Evolutionary conservation across 2,329 filamentous ascomycete genomes (phyloP), one percentile per base, ranked within the genome.

Genomic region (Colletotrichum spinosum): DNA sequence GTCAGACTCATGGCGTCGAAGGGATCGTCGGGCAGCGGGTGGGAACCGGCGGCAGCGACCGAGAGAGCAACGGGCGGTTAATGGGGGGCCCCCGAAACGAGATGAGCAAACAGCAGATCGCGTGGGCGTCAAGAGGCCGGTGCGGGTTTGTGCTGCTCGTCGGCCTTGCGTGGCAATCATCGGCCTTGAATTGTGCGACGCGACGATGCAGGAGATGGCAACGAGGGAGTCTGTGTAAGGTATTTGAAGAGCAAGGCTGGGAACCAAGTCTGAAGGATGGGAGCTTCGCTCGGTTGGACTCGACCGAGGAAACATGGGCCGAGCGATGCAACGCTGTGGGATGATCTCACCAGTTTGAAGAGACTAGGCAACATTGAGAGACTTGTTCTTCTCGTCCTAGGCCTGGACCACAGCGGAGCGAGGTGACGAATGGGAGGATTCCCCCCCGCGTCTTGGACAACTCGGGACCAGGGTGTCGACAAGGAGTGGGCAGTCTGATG

Each of bases 131-230:
- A 25, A 38, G 41, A 33, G 48, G 60, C 41, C 49, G 13, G 25
- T 51, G 44, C 13, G 13, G 41, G 44, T 13, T 13, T 62, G 45
- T 46, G 34, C 35, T 44, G 13, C 37, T 37, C 33, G 17, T 65
- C 60, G 66, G 63, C 55, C 44, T 57, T 25, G 52, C 67, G 67
- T 62, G 45, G 41, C 33, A 69, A 68, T 62, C 49, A 42, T 56
- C 69, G 68, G 68, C 61, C 68, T 50, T 39, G 8, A 67, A 60
- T 70, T 49, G 49, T 46, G 69, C 69, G 69, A 53, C 44, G 44
- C 38, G 57, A 65, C 63, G 63, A 61, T 58, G 53, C 63, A 59
- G 45, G 52, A 50, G 25, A 12, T 55, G 52, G 39, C 41, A 42
- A 51, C 49, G 52, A 65, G 49, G 56, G 37, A 52, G 52, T 56